Conservation (phyloP, 2,329 filamentous ascomycete genomes). For the Penicillium vulpinum region DNA sequence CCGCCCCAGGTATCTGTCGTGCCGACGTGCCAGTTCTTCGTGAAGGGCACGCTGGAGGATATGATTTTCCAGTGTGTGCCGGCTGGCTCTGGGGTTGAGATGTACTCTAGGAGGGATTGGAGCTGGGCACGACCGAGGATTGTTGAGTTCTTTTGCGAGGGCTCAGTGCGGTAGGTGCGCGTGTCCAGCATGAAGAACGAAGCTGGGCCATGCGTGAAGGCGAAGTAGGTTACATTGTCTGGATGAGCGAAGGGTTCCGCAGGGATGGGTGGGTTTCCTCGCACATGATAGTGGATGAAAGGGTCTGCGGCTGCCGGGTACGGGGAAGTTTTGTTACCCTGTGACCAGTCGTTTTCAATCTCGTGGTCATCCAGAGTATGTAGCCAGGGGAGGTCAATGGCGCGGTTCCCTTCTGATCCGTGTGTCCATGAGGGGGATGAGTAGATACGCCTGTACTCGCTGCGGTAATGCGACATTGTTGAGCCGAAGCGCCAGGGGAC, state of each 20-base stretch:
- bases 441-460: conserved; percentile 95
- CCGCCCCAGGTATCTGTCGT: conserved; percentile 91
- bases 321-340: conserved; percentile 74
- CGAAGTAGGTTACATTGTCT: conserved; percentile 75
- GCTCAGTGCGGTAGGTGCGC: conserved; percentile 71
- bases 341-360: conserved; percentile 87
- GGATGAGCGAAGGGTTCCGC: conserved; percentile 51
- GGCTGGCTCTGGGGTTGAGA: conserved; percentile 68
- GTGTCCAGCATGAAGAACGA: conserved; percentile 96
- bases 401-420: conserved; percentile 63
- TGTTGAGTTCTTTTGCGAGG: conserved; percentile 62
- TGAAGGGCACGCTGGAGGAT: conserved; percentile 88
- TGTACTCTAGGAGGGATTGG: conserved; percentile 73
- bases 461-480: conserved; percentile 72
- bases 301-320: conserved; percentile 79
- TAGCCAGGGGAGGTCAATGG: conserved; percentile 77
- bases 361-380: conserved; percentile 97
- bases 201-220: conserved; percentile 85
- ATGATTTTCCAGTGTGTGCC: conserved; percentile 94
- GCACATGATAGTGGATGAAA: conserved; percentile 81
- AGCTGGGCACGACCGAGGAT: conserved; percentile 85
- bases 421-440: conserved; percentile 82
- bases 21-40: conserved; percentile 94
- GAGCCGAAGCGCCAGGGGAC: conserved; percentile 78
- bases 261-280: conserved; percentile 73